phyloP scores from a whole-genome alignment of 2,329 filamentous ascomycete species.

The Stagonosporopsis chrysanthemi region DNA sequence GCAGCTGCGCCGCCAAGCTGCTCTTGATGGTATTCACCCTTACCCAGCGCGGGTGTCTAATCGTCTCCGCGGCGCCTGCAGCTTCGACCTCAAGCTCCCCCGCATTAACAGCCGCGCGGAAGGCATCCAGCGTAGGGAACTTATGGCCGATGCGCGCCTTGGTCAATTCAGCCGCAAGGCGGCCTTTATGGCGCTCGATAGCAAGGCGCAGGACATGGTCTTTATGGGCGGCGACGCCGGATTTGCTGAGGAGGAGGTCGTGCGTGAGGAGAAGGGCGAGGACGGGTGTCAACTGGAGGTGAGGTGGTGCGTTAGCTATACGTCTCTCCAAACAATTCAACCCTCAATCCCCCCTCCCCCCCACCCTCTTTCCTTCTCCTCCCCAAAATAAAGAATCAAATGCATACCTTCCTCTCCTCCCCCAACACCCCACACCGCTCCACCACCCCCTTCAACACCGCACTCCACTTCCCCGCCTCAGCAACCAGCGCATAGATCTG shows the following conservation, averaged over 20 bases:
- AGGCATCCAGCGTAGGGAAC: slow-evolving; percentile 70
- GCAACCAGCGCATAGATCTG: slow-evolving; percentile 88
- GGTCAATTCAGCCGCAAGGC: slow-evolving; percentile 82
- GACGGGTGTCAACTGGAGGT: slow-evolving; percentile 81
- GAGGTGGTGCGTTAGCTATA: no score
- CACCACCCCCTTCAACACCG: slow-evolving; percentile 86
- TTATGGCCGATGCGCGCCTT: slow-evolving; percentile 77
- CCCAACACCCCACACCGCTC: slow-evolving; percentile 77
- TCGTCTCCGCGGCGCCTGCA: slow-evolving; percentile 50
- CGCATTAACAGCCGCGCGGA: slow-evolving; percentile 66
- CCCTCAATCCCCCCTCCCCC: no score
- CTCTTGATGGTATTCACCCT: slow-evolving; percentile 82
- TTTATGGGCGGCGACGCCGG: slow-evolving; percentile 80
- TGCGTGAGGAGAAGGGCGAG: slow-evolving; percentile 84
- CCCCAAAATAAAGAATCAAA: no score
- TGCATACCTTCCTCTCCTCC: slow-evolving; percentile 81
- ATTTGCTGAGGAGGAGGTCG: slow-evolving; percentile 82
- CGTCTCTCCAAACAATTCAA: no score
- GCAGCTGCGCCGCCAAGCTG: slow-evolving; percentile 74
- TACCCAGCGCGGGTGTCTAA: slow-evolving; percentile 84
- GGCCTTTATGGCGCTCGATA: slow-evolving; percentile 80
- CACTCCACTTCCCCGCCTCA: slow-evolving; percentile 91
- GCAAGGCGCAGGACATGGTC: slow-evolving; percentile 79
- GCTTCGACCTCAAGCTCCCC: slow-evolving; percentile 36
- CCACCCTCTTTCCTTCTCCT: no score